These are phyloP conservation scores for Leishmania lainsoni DNA, from an alignment of 208 protist genomes.

Conservation along the genomic window DNA sequence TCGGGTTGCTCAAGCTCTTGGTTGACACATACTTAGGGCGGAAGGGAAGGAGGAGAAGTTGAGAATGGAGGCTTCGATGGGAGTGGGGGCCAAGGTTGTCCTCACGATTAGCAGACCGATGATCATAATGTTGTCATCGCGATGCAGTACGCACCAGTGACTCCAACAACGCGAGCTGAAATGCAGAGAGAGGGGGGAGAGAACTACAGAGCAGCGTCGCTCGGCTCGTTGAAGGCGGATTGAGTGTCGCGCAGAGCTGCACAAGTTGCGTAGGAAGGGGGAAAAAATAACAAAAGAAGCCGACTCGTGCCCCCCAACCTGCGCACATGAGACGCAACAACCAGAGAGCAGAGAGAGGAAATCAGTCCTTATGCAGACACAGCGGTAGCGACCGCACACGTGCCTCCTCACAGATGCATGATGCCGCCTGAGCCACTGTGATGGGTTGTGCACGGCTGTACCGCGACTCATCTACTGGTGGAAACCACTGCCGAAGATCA, in stretches of 20 bases:
- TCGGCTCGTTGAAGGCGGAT: neutral
- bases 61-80: neutral
- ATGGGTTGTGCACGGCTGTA: slow-evolving; percentile 54
- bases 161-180: neutral
- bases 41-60: neutral
- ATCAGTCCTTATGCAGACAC: neutral
- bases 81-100: neutral
- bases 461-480: slow-evolving; percentile 66
- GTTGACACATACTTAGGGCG: neutral
- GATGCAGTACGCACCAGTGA: neutral
- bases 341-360: neutral
- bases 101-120: neutral
- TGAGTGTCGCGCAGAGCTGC: neutral
- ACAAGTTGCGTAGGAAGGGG: neutral
- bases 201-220: neutral
- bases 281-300: neutral
- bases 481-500: slow-evolving; percentile 87
- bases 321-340: neutral
- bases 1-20: neutral
- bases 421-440: slow-evolving; percentile 49
- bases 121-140: neutral
- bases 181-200: neutral
- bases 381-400: neutral
- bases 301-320: neutral
- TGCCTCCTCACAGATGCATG: slow-evolving; percentile 12